Base-by-base conservation (phyloP, 2,329 filamentous ascomycete species). In the Aspergillus sp. region DNA sequence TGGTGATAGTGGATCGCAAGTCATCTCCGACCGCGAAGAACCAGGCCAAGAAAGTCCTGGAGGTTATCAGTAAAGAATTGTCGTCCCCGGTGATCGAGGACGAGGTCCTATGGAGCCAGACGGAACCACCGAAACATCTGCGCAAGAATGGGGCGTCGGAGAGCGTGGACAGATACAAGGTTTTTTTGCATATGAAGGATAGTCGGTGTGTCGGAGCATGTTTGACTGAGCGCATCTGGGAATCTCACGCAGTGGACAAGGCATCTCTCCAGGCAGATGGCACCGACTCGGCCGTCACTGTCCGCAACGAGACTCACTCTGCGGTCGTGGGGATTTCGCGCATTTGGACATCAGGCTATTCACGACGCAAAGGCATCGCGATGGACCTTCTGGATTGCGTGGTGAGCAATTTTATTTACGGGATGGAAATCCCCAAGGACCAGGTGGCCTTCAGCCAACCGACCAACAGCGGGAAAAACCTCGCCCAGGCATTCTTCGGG, bases 381-480 rank as follows among this genome's bases (percentile, higher is more conserved):
- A 79, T 79, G 52, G 77, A 79, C 55, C 71, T 89, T 46, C 70
- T 88, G 17, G 82, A 88, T 58, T 80, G 77, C 55, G 82, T 83
- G 23, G 76, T 81, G 55, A 77, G 74, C 57, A 79, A 82, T 64
- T 86, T 86, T 65, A 77, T 84, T 53, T 82, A 83, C 59, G 81
- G 81, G 2, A 76, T 84, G 70, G 78, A 79, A 40, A 77, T 87
- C 48, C 75, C 79, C 17, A 86, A 84, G 68, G 75, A 78, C 11
- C 70, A 80, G 66, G 76, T 88, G 40, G 86, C 86, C 3, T 88
- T 89, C 72, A 87, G 84, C 64, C 84, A 87, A 65, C 85, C 86
- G n/a, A 89, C 87, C 0, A 82, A 83, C 63, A 83, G 81, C 65
- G 87, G 87, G 39, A 81, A 79, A 14, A 74, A 73, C 43, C 73